These are phyloP conservation scores for Sphaerulina vaccinii DNA, from an alignment of 2,329 filamentous ascomycete species.

Conservation along the genomic window DNA sequence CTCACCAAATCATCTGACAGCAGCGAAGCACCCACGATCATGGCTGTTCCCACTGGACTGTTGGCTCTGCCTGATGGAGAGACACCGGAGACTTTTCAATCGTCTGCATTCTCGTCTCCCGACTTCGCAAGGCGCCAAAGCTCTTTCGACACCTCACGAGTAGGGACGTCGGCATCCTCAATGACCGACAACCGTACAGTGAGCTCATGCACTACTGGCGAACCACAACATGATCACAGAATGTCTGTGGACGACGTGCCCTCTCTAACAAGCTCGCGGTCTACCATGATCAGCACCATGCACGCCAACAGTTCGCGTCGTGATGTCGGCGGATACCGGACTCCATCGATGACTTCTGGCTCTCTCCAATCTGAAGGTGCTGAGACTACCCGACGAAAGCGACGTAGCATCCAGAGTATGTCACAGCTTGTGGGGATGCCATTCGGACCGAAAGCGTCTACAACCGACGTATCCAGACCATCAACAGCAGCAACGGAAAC, in stretches of 20 bases:
- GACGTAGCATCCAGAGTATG: conserved; percentile 73
- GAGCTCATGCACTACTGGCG: conserved; percentile 69
- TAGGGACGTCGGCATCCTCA: conserved; percentile 74
- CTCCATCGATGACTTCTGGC: conserved; percentile 43
- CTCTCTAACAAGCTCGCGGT: conserved; percentile 72
- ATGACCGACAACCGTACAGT: conserved; percentile 68
- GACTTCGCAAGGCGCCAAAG: conserved; percentile 61
- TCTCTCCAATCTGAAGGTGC: conserved; percentile 36
- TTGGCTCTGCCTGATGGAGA: conserved; percentile 40
- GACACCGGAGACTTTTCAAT: conserved; percentile 63
- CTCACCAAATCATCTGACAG: conserved; percentile 52
- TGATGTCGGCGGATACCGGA: conserved; percentile 39
- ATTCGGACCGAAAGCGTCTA: conserved; percentile 50
- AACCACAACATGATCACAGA: conserved; percentile 69
- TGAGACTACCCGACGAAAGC: conserved; percentile 62
- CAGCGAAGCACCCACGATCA: conserved; percentile 42
- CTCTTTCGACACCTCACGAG: conserved; percentile 66
- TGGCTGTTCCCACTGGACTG: conserved; percentile 38
- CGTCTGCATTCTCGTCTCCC: conserved; percentile 62
- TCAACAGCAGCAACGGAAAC: conserved; percentile 52
- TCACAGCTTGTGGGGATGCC: conserved; percentile 73
- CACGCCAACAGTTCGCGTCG: conserved; percentile 46
- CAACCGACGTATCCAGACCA: conserved; percentile 34
- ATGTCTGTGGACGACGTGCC: conserved; percentile 73
- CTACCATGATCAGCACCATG: conserved; percentile 69